A percentile compares a stretch with the other conserved stretches of the same genome.
Evolutionary conservation across 2,329 filamentous ascomycete genomes (phyloP).

Genomic region (Curvularia hawaiiensis): DNA sequence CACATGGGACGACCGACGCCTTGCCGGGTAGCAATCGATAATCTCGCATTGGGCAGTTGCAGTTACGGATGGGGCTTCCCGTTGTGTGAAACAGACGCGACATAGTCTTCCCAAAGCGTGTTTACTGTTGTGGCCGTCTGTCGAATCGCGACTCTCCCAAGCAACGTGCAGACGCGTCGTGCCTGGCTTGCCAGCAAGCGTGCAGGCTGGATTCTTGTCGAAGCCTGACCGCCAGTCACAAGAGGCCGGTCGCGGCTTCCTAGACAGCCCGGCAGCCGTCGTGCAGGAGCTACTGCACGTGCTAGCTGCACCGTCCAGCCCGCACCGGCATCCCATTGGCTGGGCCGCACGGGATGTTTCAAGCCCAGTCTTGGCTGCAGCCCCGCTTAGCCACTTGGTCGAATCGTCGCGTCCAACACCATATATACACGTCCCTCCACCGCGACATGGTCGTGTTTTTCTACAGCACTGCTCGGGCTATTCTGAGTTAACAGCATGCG

Average conservation of each 20-base stretch:
- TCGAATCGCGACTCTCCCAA: constrained; percentile 39
- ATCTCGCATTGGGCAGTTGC: constrained; percentile 8
- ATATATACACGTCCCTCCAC: constrained; percentile 46
- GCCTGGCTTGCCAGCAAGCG: constrained; percentile 11
- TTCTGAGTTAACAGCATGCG: constrained; percentile 27
- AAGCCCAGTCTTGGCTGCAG: constrained; percentile 35
- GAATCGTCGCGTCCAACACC: constrained; percentile 48
- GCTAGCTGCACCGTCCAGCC: constrained; percentile 25
- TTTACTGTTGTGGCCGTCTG: constrained; percentile 31
- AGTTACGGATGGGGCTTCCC: constrained; percentile 21
- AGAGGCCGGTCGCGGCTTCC: constrained; percentile 35
- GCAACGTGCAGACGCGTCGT: constrained; percentile 21
- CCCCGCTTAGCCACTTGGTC: constrained; percentile 32
- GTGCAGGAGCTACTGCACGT: constrained; percentile 37
- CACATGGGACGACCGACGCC: constrained; percentile 15
- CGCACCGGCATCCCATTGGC: constrained; percentile 29
- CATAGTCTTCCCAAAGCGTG: constrained; percentile 21
- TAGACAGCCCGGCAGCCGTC: constrained; percentile 23
- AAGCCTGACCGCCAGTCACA: constrained; percentile 36
- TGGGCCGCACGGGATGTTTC: constrained; percentile 38
- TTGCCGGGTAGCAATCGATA: constrained; percentile 33
- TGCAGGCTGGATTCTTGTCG: constrained; percentile 7
- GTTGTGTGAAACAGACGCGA: constrained; percentile 27
- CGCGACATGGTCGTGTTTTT: constrained; percentile 51
- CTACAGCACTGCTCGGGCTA: constrained; percentile 38